phyloP scores from a whole-genome alignment of 148 eudicot genomes.

The Persicaria maculosa region DNA sequence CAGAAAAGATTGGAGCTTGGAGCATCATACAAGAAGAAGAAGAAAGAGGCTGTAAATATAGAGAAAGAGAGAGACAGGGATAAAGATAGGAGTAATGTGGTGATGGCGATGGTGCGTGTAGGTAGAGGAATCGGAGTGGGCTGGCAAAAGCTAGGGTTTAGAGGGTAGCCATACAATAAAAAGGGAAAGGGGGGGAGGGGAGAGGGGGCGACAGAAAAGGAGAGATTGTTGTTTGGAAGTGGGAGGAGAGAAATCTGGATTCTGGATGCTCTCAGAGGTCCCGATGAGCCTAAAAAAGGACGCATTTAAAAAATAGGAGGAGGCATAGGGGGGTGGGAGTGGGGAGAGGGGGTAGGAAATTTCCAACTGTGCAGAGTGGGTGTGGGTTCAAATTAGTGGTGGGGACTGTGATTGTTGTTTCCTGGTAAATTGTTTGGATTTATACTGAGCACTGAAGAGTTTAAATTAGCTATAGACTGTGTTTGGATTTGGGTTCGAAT shows the following conservation, averaged over 20 bases:
- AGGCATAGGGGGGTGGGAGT: neutral
- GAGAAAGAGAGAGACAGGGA: neutral
- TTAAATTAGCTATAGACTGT: no score
- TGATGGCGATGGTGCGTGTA: neutral
- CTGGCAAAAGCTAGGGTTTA: neutral
- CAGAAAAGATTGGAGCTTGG: slow-evolving; percentile 24
- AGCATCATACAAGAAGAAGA: slow-evolving; percentile 21
- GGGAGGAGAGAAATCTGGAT: slow-evolving; percentile 7
- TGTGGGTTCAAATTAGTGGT: slow-evolving; percentile 4
- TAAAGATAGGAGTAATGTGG: neutral
- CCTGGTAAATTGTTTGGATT: no score
- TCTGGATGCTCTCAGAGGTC: neutral
- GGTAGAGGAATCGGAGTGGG: neutral
- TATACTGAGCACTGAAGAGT: no score
- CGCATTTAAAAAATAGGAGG: neutral
- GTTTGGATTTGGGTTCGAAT: no score
- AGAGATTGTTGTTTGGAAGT: neutral
- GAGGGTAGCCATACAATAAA: slow-evolving; percentile 1
- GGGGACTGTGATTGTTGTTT: neutral
- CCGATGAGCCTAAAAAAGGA: no score
- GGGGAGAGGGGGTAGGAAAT: neutral
- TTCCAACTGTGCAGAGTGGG: neutral
- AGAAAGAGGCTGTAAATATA: slow-evolving; percentile 10
- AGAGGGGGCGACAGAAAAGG: neutral
- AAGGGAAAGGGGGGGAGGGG: neutral